Evolutionary conservation across 352 stramenopile genomes (phyloP), one percentile per base, ranked within the genome.

Genomic region (Globisporangium echinulatum): DNA sequence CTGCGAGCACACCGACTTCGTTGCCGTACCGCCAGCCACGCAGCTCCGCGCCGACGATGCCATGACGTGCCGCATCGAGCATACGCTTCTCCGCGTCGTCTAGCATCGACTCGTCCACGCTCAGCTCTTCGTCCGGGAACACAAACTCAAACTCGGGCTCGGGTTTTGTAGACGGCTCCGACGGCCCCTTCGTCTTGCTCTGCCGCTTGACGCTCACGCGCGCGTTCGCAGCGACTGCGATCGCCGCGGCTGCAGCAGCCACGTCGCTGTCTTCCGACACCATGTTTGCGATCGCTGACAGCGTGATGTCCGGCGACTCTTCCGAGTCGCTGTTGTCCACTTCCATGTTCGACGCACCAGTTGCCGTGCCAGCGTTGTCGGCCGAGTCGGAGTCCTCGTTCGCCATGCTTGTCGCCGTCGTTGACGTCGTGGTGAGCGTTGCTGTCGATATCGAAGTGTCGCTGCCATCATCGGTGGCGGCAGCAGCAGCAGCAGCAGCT

Each of bases 201-300:
- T 59, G 55, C 10, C 77, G 67, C 39, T 85, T 85, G 42, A 88
- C 68, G 5, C 58, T 68, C 47, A 87, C 56, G 43, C 72, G 64
- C 36, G 74, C 62, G 50, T 64, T 63, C 14, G 80, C 67, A 15
- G 66, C 73, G 40, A 78, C 65, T 36, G 69, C 63, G 52, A 90
- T 79, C 36, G 81, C 72, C 56, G 76, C 69, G 38, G 75, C 70
- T 9, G 73, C 71, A 49, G 75, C 57, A n/a, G 83, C 74, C 7
- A 88, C 79, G 53, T 89, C 81, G 36, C 67, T 89, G 66, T 94
- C 85, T 63, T 92, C 85, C 14, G 70, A 83, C 36, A 90, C 83
- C 83, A 94, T 94, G 58, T 92, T 87, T n/a, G 85, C 85, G 55
- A 92, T 92, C 14, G 82, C 81, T 6, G 81, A 90, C 10, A 92